Base-by-base conservation (phyloP, 805 yeast genomes). In the Nakazawaea populi region DNA sequence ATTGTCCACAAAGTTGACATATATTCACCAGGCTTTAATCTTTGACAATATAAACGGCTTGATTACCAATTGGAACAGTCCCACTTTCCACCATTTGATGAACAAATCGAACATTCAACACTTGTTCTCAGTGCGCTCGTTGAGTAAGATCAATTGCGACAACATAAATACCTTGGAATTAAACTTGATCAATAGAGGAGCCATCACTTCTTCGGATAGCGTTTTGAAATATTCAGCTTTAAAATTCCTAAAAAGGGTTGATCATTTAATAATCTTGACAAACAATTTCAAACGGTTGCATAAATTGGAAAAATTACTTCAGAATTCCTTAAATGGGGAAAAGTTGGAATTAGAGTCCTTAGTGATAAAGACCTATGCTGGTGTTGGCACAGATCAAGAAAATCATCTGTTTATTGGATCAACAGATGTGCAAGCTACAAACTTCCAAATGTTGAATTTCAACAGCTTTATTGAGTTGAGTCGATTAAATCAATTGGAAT, bases 311-410 rank as follows among this genome's bases (percentile, higher is more conserved):
- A 28, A 36, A 1, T 8, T 36, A 4, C 31, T 44, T 14, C 1
- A n/a, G 6, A 31, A 32, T 2, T 32, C 35, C 11, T 32, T 32
- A 6, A 5, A n/a, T 1, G 35, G 39, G 6, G 42, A 28, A 6
- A 35, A 37, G 37, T 29, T 35, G 27, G 10, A 29, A 37, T 37
- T 45, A 12, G 27, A 45, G 27, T 9, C 18, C 4, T 29, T 45
- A 10, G 48, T 45, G 29, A 37, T 45, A 5, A 45, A 45, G 24
- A 45, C 48, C 5, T 45, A 45, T 45, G 48, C 36, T 34, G 47
- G 30, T 32, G 32, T 34, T n/a, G 47, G 39, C 24, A 24, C 41
- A 10, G 38, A 44, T 2, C 47, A 35, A n/a, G 47, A 44, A 24
- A 27, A 32, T 44, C 14, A 14, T 18, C 10, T 7, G 3, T 44